Base-by-base conservation (phyloP, 805 yeast species). In the Candida montana region DNA sequence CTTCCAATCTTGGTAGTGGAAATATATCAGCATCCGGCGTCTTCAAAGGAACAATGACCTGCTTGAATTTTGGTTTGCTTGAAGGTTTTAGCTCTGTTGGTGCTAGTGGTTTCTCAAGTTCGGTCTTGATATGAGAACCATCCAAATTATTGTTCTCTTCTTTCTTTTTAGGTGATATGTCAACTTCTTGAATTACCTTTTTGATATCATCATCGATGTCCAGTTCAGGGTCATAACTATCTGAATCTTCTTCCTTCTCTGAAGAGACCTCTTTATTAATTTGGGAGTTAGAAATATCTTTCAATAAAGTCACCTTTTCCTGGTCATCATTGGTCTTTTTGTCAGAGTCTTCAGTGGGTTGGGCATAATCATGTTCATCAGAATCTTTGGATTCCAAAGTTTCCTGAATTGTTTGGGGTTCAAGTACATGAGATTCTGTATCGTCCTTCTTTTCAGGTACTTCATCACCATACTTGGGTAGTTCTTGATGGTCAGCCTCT, bases 1-100 rank as follows among this genome's bases (percentile, higher is more conserved):
- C 56, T 33, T 74, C 75, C 2, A 67, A 41, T 46, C 61, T 55
- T 26, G 62, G 59, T 64, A 77, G 52, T 2, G 83, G 83, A 48
- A 76, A 77, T 5, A 74, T 69, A 46, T 66, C 65, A 15, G 62
- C 60, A 6, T 57, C 57, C 10, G 61, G 44, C 5, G 46, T 39
- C 3, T 32, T 39, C 11, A 51, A 31, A 4, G 63, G 63, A 9
- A 29, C 17, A 21, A 35, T 17, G 5, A 32, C 26, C 3, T 32
- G 29, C 24, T 21, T 39, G 17, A 17, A 18, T 23, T 28, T 30
- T 6, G 38, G 24, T 23, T 23, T 29, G 7, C 13, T n/a, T n/a
- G n/a, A 13, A 15, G 31, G 13, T 29, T 29, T 29, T 15, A 12
- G n/a, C 26, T 20, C 41, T 20, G 5, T 24, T 12, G n/a, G n/a